Evolutionary conservation across 306 rosid species (phyloP), one percentile per base, ranked within the genome.

Genomic region (Glycine soja): DNA sequence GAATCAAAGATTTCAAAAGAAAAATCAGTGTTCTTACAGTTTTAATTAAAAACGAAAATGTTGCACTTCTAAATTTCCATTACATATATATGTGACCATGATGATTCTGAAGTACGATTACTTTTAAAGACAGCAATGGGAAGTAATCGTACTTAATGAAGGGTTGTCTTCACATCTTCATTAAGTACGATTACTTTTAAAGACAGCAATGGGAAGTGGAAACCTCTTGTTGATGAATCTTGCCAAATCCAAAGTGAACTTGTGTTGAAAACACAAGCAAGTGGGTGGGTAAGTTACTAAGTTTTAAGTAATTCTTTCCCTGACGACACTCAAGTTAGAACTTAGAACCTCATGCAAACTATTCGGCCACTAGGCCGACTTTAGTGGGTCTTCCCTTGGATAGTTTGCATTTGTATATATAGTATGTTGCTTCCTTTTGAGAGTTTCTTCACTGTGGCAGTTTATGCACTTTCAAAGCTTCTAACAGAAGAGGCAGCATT

Each of bases 381-480:
- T 3, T 14, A 14, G 58, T 13, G 2, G 16, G 18, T 14, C 16
- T 52, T 58, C 19, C 12, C 64, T 2, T 58, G 13, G 42, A 15
- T 67, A 8, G 70, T 18, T 61, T 42, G 42, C 40, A 52, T 8
- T 69, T 43, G 5, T 10, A 10, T 24, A 1, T 24, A 24, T 12
- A 3, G 15, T 36, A 54, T 53, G 58, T 48, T 43, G 74, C 19
- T 64, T 53, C 67, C 57, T 47, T 68, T 32, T 24, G 30, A 24
- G 12, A 65, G 45, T 10, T 46, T 46, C 42, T 47, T 47, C 57
- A 45, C 14, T 69, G 61, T 59, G 34, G 30, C 81, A 93, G 90
- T 92, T 75, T 94, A 94, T 81, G 90, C 56, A 30, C 92, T 94
- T 54, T 72, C 90, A 52, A 94, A 94, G 88, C 90, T 87, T 83